Evolutionary conservation across 768 basidiomycete genomes (phyloP).

Genomic region (Boletus edulis): DNA sequence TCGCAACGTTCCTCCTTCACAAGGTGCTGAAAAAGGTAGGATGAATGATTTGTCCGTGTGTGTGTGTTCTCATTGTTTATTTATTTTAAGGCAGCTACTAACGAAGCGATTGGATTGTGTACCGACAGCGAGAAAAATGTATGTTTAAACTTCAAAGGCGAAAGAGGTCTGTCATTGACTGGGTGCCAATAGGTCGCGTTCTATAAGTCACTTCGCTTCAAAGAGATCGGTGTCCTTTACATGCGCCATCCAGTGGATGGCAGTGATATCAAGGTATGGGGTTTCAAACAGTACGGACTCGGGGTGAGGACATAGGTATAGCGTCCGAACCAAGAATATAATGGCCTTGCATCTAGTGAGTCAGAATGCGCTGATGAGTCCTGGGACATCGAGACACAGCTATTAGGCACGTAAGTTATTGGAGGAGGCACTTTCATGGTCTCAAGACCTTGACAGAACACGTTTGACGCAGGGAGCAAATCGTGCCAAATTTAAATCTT

Average conservation of each 20-base stretch:
- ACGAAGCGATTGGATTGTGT: neutral
- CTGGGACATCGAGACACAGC: too few relatives aligned
- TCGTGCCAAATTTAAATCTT: too few relatives aligned
- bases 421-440: too few relatives aligned
- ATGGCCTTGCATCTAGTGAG: too few relatives aligned
- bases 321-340: too few relatives aligned
- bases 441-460: too few relatives aligned
- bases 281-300: neutral
- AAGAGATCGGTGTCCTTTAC: neutral
- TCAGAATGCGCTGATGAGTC: too few relatives aligned
- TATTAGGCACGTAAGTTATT: too few relatives aligned
- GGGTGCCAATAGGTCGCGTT: neutral
- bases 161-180: neutral
- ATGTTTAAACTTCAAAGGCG: neutral
- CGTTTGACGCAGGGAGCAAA: too few relatives aligned
- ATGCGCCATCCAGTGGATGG: neutral
- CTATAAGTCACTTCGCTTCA: neutral
- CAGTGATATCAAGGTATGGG: neutral
- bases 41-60: neutral
- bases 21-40: constrained; percentile 1
- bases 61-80: neutral
- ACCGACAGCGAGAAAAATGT: constrained; percentile 6
- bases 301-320: neutral
- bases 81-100: neutral
- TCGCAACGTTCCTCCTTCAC: neutral